Percentiles rank a stretch among this genome's conserved stretches.
phyloP scores from a whole-genome alignment of 352 stramenopile genomes.

The Globisporangium okanoganense region DNA sequence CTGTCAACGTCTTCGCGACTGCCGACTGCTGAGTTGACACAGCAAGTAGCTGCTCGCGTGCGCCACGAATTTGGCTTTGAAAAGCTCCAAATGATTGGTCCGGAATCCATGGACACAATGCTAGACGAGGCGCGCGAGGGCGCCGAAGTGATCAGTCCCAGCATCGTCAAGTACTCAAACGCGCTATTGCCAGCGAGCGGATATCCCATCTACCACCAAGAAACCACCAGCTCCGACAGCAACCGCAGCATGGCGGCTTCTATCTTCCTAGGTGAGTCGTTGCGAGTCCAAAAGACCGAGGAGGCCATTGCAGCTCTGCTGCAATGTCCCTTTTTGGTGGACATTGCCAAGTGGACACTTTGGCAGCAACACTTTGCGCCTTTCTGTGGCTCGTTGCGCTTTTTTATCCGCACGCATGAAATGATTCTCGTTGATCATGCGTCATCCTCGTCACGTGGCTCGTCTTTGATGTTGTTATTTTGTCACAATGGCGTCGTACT shows the following conservation, averaged over 20 bases:
- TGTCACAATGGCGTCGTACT: slow-evolving; percentile 59
- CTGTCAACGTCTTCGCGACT: not conserved
- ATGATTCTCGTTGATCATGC: slow-evolving; percentile 81
- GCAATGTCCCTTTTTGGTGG: slow-evolving; percentile 56
- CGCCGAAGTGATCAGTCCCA: not conserved
- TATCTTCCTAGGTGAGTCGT: slow-evolving; percentile 46
- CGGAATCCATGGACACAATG: not conserved
- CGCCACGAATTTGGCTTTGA: slow-evolving; percentile 14
- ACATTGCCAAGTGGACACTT: slow-evolving; percentile 51
- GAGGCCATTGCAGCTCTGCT: slow-evolving; percentile 45
- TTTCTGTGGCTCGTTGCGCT: slow-evolving; percentile 51
- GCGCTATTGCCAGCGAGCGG: slow-evolving; percentile 17
- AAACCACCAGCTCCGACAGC: not conserved
- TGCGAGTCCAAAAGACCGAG: slow-evolving; percentile 29
- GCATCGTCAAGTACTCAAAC: slow-evolving; percentile 38
- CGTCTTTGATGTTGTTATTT: slow-evolving; percentile 56
- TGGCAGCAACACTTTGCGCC: slow-evolving; percentile 58
- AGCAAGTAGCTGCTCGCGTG: slow-evolving; percentile 4
- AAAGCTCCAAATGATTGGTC: slow-evolving; percentile 2
- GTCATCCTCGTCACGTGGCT: slow-evolving; percentile 14
- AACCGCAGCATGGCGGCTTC: not conserved
- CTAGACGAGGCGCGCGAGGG: slow-evolving; percentile 14
- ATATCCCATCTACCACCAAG: not conserved
- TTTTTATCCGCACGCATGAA: slow-evolving; percentile 78
- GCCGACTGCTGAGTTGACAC: not conserved